phyloP scores from a whole-genome alignment of 2,329 filamentous ascomycete species.

The Cercospora zeae-maydis region DNA sequence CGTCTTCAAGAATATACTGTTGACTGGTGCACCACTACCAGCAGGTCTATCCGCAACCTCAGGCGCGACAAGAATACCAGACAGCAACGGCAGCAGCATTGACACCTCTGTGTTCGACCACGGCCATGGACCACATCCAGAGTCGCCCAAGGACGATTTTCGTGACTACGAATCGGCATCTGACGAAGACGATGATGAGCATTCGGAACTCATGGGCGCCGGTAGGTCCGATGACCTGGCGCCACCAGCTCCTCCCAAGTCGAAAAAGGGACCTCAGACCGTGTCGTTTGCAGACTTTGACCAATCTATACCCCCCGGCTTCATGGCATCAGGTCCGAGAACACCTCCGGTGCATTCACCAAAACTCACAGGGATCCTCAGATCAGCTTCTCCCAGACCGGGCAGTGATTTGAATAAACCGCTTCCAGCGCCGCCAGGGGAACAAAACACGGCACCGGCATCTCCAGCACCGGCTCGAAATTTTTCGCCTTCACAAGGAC shows the following conservation, averaged over 20 bases:
- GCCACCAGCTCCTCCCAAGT: constrained; percentile 68
- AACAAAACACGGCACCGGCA: background rate
- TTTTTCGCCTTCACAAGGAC: constrained; percentile 5
- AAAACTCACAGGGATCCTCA: constrained; percentile 24
- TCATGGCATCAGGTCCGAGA: constrained; percentile 18
- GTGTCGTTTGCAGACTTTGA: constrained; percentile 36
- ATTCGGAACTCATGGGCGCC: constrained; percentile 31
- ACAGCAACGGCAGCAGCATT: constrained; percentile 50
- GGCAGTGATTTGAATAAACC: constrained; percentile 59
- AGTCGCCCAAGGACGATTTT: constrained; percentile 56
- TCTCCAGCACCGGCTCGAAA: constrained; percentile 5
- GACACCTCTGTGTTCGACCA: constrained; percentile 55
- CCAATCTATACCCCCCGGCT: constrained; percentile 29
- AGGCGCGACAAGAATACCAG: constrained; percentile 15
- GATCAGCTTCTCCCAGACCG: constrained; percentile 35
- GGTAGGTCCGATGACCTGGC: constrained; percentile 47
- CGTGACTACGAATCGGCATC: constrained; percentile 41
- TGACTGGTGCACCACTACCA: constrained; percentile 60
- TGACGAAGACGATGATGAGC: constrained; percentile 39
- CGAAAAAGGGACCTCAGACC: constrained; percentile 55
- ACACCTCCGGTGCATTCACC: constrained; percentile 23
- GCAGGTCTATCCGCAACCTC: constrained; percentile 18
- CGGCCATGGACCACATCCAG: constrained; percentile 40
- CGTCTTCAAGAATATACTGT: constrained; percentile 68
- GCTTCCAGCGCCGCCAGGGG: constrained; percentile 41